phyloP scores from a whole-genome alignment of 176 grass and related monocot species.

The Hyparrhenia diplandra region DNA sequence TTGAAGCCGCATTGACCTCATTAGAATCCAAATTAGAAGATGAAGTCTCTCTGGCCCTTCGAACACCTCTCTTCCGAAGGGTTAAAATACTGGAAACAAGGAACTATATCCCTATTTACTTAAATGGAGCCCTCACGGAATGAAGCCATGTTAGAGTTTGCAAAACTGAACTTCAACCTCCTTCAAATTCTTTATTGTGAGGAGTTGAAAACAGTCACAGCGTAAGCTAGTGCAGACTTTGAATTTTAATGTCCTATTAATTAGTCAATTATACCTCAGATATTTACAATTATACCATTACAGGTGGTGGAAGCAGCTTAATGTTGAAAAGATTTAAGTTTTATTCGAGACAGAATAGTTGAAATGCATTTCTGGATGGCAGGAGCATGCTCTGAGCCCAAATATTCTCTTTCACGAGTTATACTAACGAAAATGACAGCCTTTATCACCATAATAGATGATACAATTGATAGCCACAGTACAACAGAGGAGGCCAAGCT shows the following conservation, averaged over 20 bases:
- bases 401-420: constrained; percentile 16
- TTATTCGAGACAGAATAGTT: constrained; percentile 17
- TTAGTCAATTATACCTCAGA: not conserved
- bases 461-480: constrained; percentile 26
- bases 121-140: constrained; percentile 20
- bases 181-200: constrained; percentile 35
- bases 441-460: constrained; percentile 31
- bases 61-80: constrained; percentile 3
- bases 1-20: not conserved
- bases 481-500: constrained; percentile 22
- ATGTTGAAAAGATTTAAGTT: not conserved
- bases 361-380: constrained; percentile 28
- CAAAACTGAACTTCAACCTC: constrained; percentile 44
- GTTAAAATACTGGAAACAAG: constrained; percentile 29
- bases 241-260: not conserved
- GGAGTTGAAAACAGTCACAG: constrained; percentile 22
- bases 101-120: constrained; percentile 31
- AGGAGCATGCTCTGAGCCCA: constrained; percentile 16
- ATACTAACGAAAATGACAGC: constrained; percentile 26
- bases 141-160: constrained; percentile 29
- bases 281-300: not conserved
- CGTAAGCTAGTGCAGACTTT: constrained; percentile 8
- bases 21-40: not conserved
- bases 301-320: constrained; percentile 21
- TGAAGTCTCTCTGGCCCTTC: not conserved